Conservation (phyloP, 306 rosid genomes). For the Abrus precatorius region DNA sequence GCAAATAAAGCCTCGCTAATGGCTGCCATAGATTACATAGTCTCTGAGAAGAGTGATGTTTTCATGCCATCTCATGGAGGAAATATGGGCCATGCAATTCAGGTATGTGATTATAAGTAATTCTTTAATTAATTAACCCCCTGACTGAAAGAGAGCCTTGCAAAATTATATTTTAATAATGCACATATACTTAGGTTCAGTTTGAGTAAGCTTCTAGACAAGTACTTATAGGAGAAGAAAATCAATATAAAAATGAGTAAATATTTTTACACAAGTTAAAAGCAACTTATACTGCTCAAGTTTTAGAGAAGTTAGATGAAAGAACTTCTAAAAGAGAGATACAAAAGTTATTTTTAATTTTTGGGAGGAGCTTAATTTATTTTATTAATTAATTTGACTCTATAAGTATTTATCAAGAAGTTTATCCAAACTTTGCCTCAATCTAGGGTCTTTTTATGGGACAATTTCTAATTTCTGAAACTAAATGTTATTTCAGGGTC, state of each 20-base stretch:
- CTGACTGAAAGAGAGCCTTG: background rate
- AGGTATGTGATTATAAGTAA: slow-evolving; percentile 59
- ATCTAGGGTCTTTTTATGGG: background rate
- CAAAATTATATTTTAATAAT: background rate
- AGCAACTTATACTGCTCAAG: no score
- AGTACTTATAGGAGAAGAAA: no score
- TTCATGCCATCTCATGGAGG: slow-evolving; percentile 99
- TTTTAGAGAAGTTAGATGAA: no score
- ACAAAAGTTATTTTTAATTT: no score
- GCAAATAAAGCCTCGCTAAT: slow-evolving; percentile 79
- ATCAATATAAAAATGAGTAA: no score
- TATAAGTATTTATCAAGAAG: no score
- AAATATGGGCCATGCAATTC: slow-evolving; percentile 96
- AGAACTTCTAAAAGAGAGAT: no score
- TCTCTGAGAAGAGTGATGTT: slow-evolving; percentile 85
- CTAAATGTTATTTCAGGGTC: slow-evolving; percentile 72
- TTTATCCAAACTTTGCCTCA: background rate
- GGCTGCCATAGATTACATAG: slow-evolving; percentile 96
- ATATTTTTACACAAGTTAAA: no score
- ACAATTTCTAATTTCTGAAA: slow-evolving; percentile 36
- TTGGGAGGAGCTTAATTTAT: no score
- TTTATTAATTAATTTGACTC: no score
- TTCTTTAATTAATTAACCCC: background rate
- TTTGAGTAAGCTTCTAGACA: no score
- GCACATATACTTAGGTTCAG: background rate